Percentiles rank a stretch among this genome's conserved stretches.
Evolutionary conservation across 139 green algal species (phyloP).

Genomic region (Chlorella sp.): DNA sequence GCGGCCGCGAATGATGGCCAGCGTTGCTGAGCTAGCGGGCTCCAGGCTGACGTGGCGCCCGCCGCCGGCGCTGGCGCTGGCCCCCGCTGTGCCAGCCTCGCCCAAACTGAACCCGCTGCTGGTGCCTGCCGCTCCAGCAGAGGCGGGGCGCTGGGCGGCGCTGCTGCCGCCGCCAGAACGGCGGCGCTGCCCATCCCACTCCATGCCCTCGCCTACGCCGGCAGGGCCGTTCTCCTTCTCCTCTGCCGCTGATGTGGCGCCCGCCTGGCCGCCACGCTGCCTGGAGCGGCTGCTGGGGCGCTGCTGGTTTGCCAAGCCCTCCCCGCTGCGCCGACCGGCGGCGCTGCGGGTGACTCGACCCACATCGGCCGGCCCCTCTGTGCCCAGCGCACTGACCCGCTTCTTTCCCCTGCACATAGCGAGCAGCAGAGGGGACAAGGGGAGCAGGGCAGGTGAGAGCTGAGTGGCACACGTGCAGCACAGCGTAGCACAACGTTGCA

Average conservation of each 20-base stretch:
- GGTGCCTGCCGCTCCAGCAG: not conserved
- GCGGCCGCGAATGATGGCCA: slow-evolving; percentile 6
- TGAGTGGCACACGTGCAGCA: not conserved
- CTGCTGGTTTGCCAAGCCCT: not conserved
- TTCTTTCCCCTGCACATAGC: slow-evolving; percentile 15
- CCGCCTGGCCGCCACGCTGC: not conserved
- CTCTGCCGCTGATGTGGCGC: not conserved
- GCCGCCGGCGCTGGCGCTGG: not conserved
- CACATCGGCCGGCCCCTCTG: no score
- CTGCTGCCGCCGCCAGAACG: not conserved
- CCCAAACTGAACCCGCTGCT: not conserved
- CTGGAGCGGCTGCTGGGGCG: not conserved
- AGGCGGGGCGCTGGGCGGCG: not conserved
- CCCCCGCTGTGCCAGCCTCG: not conserved
- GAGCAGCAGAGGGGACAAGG: not conserved
- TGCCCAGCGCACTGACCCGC: not conserved
- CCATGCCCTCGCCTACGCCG: not conserved
- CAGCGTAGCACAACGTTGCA: not conserved
- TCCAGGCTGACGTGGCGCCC: not conserved
- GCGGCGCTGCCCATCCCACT: not conserved
- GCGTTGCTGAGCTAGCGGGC: not conserved
- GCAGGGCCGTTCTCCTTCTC: not conserved
- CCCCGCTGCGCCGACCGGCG: not conserved
- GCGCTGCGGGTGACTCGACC: slow-evolving; percentile 13
- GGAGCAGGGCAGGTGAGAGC: no score